Conservation (phyloP, 306 rosid species). For the Vigna mungo region DNA sequence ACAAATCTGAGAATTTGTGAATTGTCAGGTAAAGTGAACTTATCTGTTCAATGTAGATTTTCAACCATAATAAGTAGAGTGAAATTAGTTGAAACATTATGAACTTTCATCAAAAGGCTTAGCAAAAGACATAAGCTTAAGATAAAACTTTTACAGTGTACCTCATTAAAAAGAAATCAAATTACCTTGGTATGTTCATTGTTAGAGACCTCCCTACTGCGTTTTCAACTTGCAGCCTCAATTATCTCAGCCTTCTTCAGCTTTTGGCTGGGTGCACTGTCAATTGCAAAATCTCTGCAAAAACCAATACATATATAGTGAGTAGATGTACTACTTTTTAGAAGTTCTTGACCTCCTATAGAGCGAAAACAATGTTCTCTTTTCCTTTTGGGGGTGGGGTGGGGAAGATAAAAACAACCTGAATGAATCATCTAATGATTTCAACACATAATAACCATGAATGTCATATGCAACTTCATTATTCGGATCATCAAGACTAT, state of each 20-base stretch:
- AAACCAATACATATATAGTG: conserved; percentile 33
- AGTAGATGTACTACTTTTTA: conserved; percentile 26
- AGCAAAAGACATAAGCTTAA: background rate
- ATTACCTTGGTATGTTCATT: conserved; percentile 78
- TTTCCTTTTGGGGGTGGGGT: background rate
- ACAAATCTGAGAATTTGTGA: background rate
- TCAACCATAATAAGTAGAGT: background rate
- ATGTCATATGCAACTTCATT: no score
- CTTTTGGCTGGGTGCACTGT: conserved; percentile 59
- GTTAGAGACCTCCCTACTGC: conserved; percentile 61
- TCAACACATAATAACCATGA: no score
- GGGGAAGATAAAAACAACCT: no score
- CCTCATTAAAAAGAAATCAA: conserved; percentile 2
- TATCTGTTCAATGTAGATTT: background rate
- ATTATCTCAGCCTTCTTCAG: conserved; percentile 72
- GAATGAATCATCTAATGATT: no score
- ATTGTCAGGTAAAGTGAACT: background rate
- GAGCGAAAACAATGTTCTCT: background rate
- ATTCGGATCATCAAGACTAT: no score
- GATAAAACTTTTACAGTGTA: background rate
- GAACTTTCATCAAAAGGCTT: conserved; percentile 1
- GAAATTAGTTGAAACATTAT: background rate
- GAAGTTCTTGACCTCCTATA: background rate
- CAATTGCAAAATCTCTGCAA: conserved; percentile 78
- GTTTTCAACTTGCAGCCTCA: conserved; percentile 66